Evolutionary conservation across 139 green algal species (phyloP).

Genomic region (Helicosporidium sp.): DNA sequence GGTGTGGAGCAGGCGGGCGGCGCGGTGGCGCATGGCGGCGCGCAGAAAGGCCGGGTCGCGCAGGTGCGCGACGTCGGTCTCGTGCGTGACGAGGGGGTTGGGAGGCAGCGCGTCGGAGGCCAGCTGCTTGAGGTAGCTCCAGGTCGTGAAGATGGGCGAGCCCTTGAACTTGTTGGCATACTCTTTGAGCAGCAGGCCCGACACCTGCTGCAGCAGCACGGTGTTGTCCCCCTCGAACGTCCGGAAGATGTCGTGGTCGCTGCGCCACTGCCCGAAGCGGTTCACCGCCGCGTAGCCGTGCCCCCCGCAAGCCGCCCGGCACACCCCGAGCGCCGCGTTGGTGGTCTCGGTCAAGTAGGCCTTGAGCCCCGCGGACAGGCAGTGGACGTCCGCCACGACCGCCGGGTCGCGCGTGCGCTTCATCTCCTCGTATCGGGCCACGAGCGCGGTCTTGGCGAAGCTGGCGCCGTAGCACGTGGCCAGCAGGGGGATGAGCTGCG

Average conservation of each 20-base stretch:
- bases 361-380: conserved; percentile 38
- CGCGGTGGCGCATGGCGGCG: conserved; percentile 34
- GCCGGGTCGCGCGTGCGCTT: conserved; percentile 49
- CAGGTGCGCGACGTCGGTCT: conserved; percentile 44
- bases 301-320: conserved; percentile 52
- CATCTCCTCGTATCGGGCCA: conserved; percentile 42
- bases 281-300: conserved; percentile 65
- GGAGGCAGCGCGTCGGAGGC: conserved; percentile 33
- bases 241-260: conserved; percentile 69
- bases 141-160: conserved; percentile 39
- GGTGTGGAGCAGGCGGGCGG: conserved; percentile 56
- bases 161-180: conserved; percentile 49
- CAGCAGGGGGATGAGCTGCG: conserved; percentile 55
- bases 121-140: conserved; percentile 21
- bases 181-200: conserved; percentile 55
- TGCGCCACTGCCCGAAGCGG: conserved; percentile 49
- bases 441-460: conserved; percentile 37
- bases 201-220: conserved; percentile 66
- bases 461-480: conserved; percentile 49
- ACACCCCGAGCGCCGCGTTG: conserved; percentile 34
- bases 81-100: conserved; percentile 62
- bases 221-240: conserved; percentile 67
- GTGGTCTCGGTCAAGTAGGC: conserved; percentile 38
- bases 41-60: conserved; percentile 49
- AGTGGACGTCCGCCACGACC: conserved; percentile 43